Evolutionary conservation across 176 grass and related monocot species (phyloP).

Genomic region (Rhipidocladum racemiflorum): DNA sequence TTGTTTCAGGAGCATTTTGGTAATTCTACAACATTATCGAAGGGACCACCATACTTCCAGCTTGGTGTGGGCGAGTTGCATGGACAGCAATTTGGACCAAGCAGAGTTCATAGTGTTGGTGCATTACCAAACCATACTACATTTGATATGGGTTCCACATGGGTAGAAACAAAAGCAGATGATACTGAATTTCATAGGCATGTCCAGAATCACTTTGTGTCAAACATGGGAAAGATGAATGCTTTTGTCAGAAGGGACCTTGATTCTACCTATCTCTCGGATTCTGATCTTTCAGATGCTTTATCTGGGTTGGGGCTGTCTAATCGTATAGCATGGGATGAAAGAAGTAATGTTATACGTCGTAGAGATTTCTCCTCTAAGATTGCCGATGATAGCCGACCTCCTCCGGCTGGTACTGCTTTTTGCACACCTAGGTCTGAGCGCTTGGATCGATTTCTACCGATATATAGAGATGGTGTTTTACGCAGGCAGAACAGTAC

Average conservation of each 20-base stretch:
- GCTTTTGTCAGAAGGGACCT: constrained; percentile 31
- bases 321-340: constrained; percentile 27
- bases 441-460: neutral
- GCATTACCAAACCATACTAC: neutral
- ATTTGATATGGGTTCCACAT: constrained; percentile 26
- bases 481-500: constrained; percentile 35
- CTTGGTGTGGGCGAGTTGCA: constrained; percentile 23
- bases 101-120: constrained; percentile 21
- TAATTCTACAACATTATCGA: constrained; percentile 32
- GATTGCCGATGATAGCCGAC: constrained; percentile 8
- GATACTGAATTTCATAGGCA: constrained; percentile 26
- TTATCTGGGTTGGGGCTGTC: constrained; percentile 45
- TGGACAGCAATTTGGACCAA: constrained; percentile 31
- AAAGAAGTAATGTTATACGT: constrained; percentile 10
- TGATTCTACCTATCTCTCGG: constrained; percentile 5
- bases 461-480: constrained; percentile 35
- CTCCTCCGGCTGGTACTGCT: constrained; percentile 20
- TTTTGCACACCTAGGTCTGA: constrained; percentile 11
- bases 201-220: constrained; percentile 21
- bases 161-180: constrained; percentile 20
- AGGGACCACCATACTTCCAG: neutral
- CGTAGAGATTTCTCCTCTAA: constrained; percentile 20
- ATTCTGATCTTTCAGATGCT: constrained; percentile 46
- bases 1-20: constrained; percentile 39
- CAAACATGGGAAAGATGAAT: constrained; percentile 41